Conservation (phyloP, 257 asterid genomes). For the Catharanthus roseus region DNA sequence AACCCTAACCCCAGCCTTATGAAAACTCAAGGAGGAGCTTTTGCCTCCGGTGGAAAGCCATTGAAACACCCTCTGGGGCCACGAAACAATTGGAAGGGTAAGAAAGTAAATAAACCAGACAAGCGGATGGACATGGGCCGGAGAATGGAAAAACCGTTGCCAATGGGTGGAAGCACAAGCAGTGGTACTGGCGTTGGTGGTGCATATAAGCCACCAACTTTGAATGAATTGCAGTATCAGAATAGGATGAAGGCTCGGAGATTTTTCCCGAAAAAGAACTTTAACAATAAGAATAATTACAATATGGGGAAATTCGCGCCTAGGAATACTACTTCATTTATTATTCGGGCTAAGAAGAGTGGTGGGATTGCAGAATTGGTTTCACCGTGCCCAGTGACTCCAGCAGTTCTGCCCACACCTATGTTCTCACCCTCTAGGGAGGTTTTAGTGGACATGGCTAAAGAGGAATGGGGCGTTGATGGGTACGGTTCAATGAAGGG, state of each 20-base stretch:
- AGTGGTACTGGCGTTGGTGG: conserved; percentile 31
- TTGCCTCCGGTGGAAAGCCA: conserved; percentile 24
- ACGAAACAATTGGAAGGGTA: conserved; percentile 74
- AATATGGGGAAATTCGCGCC: conserved; percentile 61
- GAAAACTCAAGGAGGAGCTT: conserved; percentile 12
- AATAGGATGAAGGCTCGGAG: conserved; percentile 59
- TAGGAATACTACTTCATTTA: conserved; percentile 56
- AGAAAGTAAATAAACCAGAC: conserved; percentile 41
- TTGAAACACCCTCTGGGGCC: conserved; percentile 53
- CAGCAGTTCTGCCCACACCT: conserved; percentile 73
- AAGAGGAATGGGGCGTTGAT: conserved; percentile 90
- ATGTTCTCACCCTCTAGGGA: conserved; percentile 77
- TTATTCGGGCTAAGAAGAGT: conserved; percentile 70
- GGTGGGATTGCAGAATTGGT: conserved; percentile 78
- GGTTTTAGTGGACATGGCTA: conserved; percentile 77
- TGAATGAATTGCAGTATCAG: conserved; percentile 64
- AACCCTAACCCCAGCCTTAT: conserved; percentile 41
- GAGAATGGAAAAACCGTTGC: conserved; percentile 37
- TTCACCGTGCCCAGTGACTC: conserved; percentile 73
- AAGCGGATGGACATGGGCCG: conserved; percentile 37
- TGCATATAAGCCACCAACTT: conserved; percentile 54
- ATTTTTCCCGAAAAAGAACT: conserved; percentile 54
- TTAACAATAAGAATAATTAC: conserved; percentile 29
- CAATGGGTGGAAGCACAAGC: conserved; percentile 30
- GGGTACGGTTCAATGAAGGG: conserved; percentile 91